phyloP scores from a whole-genome alignment of 768 basidiomycete genomes.

The Trametopsis cervina region DNA sequence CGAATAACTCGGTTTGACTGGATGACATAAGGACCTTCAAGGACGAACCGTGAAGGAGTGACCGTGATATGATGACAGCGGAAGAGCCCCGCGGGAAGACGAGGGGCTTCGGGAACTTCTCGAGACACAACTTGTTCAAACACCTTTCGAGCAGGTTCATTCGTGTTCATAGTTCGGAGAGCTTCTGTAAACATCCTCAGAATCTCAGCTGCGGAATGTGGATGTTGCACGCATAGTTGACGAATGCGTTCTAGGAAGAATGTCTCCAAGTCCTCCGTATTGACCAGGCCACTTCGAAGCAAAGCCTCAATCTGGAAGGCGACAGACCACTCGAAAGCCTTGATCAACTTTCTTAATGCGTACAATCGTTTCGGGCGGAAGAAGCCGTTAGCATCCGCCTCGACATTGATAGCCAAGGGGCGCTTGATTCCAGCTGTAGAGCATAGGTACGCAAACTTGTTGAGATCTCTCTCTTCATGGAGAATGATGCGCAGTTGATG shows the following conservation, averaged over 20 bases:
- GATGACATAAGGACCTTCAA: conserved; percentile 71
- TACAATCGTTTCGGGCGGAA: conserved; percentile 44
- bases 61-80: conserved; percentile 71
- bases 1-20: conserved; percentile 82
- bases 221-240: conserved; percentile 26
- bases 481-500: conserved; percentile 63
- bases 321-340: conserved; percentile 50
- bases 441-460: conserved; percentile 50
- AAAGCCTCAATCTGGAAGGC: conserved; percentile 76
- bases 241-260: conserved; percentile 29
- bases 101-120: conserved; percentile 13
- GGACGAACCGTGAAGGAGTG: conserved; percentile 63
- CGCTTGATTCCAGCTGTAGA: conserved; percentile 35
- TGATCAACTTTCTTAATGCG: conserved; percentile 37
- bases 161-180: conserved; percentile 37
- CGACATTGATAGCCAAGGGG: conserved; percentile 32
- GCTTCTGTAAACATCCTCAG: conserved; percentile 48
- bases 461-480: conserved; percentile 41
- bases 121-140: conserved; percentile 33
- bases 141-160: conserved; percentile 36
- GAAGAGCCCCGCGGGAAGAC: conserved; percentile 36
- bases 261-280: conserved; percentile 44
- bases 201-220: conserved; percentile 36
- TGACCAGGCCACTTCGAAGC: conserved; percentile 54
- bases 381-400: conserved; percentile 42